Conservation (phyloP, 2,329 filamentous ascomycete genomes). For the Chrysoporthe deuterocubensis region DNA sequence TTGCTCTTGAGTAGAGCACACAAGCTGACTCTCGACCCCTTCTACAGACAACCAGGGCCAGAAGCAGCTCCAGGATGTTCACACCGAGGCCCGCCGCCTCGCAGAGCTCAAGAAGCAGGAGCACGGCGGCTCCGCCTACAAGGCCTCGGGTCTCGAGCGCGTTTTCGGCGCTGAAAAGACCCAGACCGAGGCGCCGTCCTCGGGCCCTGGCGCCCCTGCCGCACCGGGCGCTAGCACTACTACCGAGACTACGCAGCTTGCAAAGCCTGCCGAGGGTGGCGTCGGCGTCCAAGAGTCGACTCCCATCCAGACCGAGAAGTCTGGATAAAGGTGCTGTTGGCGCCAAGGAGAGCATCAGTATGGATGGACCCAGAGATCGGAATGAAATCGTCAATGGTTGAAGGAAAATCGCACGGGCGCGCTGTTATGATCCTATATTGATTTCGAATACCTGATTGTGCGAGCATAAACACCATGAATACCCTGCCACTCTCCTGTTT, state of each 20-base stretch:
- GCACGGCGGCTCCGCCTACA: slow-evolving; percentile 62
- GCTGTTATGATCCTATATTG: slow-evolving; percentile 24
- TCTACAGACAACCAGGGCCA: slow-evolving; percentile 68
- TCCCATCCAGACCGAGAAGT: slow-evolving; percentile 27
- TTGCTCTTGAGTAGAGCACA: background rate
- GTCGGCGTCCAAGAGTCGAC: slow-evolving; percentile 25
- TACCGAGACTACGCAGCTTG: slow-evolving; percentile 28
- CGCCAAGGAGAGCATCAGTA: background rate
- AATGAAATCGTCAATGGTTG: background rate
- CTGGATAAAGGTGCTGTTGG: slow-evolving; percentile 10
- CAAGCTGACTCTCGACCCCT: slow-evolving; percentile 6
- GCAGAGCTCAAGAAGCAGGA: slow-evolving; percentile 82
- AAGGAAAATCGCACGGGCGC: slow-evolving; percentile 16
- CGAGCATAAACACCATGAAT: slow-evolving; percentile 21
- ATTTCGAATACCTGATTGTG: slow-evolving; percentile 14
- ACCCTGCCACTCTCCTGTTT: slow-evolving; percentile 11
- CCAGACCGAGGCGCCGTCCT: slow-evolving; percentile 30
- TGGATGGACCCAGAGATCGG: background rate
- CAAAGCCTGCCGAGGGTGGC: slow-evolving; percentile 27
- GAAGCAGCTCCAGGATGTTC: slow-evolving; percentile 92
- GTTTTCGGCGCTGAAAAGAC: slow-evolving; percentile 60
- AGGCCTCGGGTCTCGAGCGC: slow-evolving; percentile 60
- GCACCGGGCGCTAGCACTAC: slow-evolving; percentile 31
- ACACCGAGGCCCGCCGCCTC: slow-evolving; percentile 84
- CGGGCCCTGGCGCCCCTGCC: slow-evolving; percentile 29